Evolutionary conservation across 2,329 filamentous ascomycete species (phyloP), one percentile per base, ranked within the genome.

Genomic region (Fusarium austroafricanum): DNA sequence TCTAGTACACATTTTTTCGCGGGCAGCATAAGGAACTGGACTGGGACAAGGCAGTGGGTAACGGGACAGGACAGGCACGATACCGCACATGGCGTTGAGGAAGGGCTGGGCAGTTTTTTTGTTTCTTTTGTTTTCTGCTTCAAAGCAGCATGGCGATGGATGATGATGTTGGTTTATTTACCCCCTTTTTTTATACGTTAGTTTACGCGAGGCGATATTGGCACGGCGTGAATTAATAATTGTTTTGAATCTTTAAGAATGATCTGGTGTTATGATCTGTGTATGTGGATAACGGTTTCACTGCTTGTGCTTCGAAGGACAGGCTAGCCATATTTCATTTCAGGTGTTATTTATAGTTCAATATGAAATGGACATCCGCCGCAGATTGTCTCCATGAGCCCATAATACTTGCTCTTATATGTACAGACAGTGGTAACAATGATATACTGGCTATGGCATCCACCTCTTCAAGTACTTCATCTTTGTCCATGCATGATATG

Each of bases 81-180:
- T 57, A 66, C 58, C 71, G 71, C 60, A 73, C 54, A 50, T 59
- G 76, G 76, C 75, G 75, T 78, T 77, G 70, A 68, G 75, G 73
- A 52, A 65, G 69, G 71, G 64, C 49, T 67, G 55, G 68, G 70
- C 55, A 73, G 69, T 63, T 70, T 71, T 56, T 47, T 49, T 70
- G 68, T 68, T 31, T 53, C 23, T 42, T 55, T 17, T 72, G 63
- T 70, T 77, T 68, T 52, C 45, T 57, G 50, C 59, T 49, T 39
- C 20, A 40, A 12, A 67, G 69, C 72, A 77, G 74, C 76, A 78
- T 78, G 75, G 75, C 75, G 75, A 73, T 72, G 71, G 74, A 72
- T 71, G 68, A 75, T 70, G 64, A 75, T 71, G 67, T 71, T 57
- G 65, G 57, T 53, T 55, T 69, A 59, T 45, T 61, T 53, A 53